A percentile compares a stretch with the other conserved stretches of the same genome.
Evolutionary conservation across 306 rosid species (phyloP).

Genomic region (Acmispon strigosus): DNA sequence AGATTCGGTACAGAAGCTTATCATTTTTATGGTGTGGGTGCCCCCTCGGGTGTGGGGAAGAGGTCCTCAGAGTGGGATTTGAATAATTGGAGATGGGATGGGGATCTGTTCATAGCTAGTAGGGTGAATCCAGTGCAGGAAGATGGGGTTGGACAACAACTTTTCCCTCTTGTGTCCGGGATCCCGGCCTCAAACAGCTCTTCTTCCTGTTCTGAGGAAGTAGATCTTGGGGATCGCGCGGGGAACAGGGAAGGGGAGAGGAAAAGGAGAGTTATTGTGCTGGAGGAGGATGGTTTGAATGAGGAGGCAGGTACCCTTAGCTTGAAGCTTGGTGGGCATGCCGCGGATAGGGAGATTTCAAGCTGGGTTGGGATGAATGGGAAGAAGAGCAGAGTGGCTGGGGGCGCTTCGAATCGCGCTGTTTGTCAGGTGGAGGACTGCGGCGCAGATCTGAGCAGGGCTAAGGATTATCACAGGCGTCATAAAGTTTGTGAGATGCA

Average conservation of each 20-base stretch:
- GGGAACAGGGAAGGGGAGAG: constrained; percentile 61
- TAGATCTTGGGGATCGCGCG: constrained; percentile 34
- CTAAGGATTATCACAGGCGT: constrained; percentile 80
- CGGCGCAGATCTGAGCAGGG: constrained; percentile 70
- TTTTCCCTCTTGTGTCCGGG: constrained; percentile 50
- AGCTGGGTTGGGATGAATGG: constrained; percentile 52
- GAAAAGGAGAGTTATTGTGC: constrained; percentile 57
- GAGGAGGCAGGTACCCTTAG: constrained; percentile 52
- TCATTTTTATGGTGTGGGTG: constrained; percentile 38
- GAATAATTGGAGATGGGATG: constrained; percentile 87
- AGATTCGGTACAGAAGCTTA: constrained; percentile 47
- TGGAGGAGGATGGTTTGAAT: constrained; percentile 50
- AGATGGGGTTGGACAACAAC: constrained; percentile 37
- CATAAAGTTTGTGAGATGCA: constrained; percentile 94
- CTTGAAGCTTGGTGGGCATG: constrained; percentile 61
- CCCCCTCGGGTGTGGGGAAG: constrained; percentile 45
- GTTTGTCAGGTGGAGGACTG: constrained; percentile 97
- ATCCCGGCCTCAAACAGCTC: constrained; percentile 59
- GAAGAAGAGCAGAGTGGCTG: constrained; percentile 64
- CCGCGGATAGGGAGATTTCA: constrained; percentile 43
- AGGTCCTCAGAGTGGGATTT: constrained; percentile 69
- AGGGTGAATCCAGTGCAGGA: constrained; percentile 44
- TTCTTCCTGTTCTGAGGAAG: constrained; percentile 75
- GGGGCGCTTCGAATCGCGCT: constrained; percentile 48
- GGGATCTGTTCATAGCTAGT: constrained; percentile 72